Evolutionary conservation across 176 grass and related monocot genomes (phyloP).

Genomic region (Oryza punctata): DNA sequence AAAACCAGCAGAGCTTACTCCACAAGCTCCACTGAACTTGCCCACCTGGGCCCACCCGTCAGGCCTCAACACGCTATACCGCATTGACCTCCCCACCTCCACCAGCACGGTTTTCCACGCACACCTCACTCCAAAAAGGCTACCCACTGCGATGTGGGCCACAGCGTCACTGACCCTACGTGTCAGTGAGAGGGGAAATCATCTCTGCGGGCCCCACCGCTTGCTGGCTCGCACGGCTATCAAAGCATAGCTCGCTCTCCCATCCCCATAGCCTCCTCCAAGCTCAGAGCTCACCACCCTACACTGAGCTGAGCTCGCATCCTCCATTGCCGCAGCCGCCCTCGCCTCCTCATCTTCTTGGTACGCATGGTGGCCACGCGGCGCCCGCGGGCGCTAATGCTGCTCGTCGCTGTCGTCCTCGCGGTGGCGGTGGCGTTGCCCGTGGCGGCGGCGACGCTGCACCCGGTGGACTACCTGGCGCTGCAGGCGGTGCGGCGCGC

Average conservation of each 20-base stretch:
- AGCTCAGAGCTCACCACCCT: constrained; percentile 3
- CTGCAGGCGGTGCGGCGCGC: constrained; percentile 49
- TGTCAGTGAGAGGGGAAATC: background rate
- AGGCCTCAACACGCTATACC: background rate
- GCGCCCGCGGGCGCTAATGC: background rate
- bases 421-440: background rate
- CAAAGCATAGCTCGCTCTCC: constrained; percentile 28
- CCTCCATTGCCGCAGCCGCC: background rate
- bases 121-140: background rate
- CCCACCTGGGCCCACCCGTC: background rate
- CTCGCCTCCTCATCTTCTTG: background rate
- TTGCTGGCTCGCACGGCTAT: constrained; percentile 22
- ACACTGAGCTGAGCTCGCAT: background rate
- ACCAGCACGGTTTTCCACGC: constrained; percentile 20
- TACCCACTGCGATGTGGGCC: background rate
- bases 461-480: constrained; percentile 73
- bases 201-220: background rate
- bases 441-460: constrained; percentile 42
- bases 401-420: constrained; percentile 13
- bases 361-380: constrained; percentile 25
- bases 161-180: fast-evolving
- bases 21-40: background rate
- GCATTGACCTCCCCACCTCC: background rate
- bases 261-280: background rate
- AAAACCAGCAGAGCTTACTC: background rate